phyloP scores from a whole-genome alignment of 345 rosid genomes.

The Cardiospermum halicacabum region DNA sequence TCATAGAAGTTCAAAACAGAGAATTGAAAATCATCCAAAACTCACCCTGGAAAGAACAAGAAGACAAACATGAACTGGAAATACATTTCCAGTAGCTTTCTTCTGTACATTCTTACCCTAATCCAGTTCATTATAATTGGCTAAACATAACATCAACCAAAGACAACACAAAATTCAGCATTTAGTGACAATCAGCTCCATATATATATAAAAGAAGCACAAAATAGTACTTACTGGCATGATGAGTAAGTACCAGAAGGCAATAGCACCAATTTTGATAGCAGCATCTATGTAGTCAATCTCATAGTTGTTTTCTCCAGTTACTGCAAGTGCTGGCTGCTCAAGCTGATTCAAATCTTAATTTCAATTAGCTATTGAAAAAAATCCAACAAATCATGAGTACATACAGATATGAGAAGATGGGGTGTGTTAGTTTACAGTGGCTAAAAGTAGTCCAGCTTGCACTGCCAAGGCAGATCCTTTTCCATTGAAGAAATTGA shows the following conservation, averaged over 20 bases:
- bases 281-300: constrained; percentile 40
- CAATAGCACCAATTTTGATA: constrained; percentile 49
- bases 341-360: constrained; percentile 36
- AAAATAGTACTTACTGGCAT: constrained; percentile 52
- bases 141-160: constrained; percentile 32
- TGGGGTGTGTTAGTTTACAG: constrained; percentile 22
- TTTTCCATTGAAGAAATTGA: constrained; percentile 23
- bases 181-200: background rate
- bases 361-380: background rate
- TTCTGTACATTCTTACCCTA: constrained; percentile 77
- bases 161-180: background rate
- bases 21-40: background rate
- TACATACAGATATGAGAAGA: background rate
- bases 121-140: constrained; percentile 94
- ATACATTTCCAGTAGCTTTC: constrained; percentile 79
- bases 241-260: constrained; percentile 65
- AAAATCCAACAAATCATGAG: background rate
- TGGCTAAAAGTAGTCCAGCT: constrained; percentile 41
- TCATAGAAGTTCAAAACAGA: background rate
- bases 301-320: constrained; percentile 62
- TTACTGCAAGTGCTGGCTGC: constrained; percentile 71
- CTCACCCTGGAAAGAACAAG: constrained; percentile 88
- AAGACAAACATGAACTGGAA: constrained; percentile 88
- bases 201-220: background rate
- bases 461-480: constrained; percentile 45